These are phyloP conservation scores for Penicillium sp. DNA, from an alignment of 2,329 filamentous ascomycete species.

Conservation along the genomic window DNA sequence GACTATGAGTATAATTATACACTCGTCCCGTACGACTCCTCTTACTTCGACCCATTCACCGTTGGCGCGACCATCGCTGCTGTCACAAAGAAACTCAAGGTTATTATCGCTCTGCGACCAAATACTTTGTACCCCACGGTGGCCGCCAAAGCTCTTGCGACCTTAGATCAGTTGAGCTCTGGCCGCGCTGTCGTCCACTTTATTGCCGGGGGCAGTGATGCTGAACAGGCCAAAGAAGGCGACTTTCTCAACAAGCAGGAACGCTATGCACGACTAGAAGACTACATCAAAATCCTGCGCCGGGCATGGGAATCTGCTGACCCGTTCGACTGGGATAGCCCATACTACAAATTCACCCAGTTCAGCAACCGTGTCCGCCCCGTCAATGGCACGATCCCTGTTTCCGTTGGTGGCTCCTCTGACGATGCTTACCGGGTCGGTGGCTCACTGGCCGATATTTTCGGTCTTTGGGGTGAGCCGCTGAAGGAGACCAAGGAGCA, in stretches of 20 bases:
- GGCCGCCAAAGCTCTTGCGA: conserved; percentile 65
- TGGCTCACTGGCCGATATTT: conserved; percentile 64
- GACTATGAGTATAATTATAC: conserved; percentile 68
- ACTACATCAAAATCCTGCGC: conserved; percentile 66
- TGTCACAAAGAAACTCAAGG: conserved; percentile 62
- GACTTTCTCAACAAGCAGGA: conserved; percentile 64
- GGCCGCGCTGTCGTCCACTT: conserved; percentile 67
- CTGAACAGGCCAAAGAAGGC: conserved; percentile 64
- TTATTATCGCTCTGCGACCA: conserved; percentile 66
- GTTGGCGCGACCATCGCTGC: conserved; percentile 63
- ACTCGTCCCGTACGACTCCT: conserved; percentile 63
- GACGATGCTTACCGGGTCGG: conserved; percentile 65
- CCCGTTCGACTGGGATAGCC: conserved; percentile 66
- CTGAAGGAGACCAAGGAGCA: conserved; percentile 68
- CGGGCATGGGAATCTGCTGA: conserved; percentile 62
- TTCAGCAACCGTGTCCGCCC: conserved; percentile 62
- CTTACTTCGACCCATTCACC: conserved; percentile 62
- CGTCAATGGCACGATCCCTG: conserved; percentile 58
- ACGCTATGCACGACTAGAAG: conserved; percentile 63
- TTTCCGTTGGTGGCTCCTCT: conserved; percentile 65
- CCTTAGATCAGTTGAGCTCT: conserved; percentile 62
- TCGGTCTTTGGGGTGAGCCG: conserved; percentile 68
- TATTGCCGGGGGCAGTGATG: conserved; percentile 66
- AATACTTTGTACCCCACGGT: conserved; percentile 68
- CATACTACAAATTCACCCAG: conserved; percentile 64